Evolutionary conservation across 148 eudicot species (phyloP).

Genomic region (Vaccinium vitisidaea): DNA sequence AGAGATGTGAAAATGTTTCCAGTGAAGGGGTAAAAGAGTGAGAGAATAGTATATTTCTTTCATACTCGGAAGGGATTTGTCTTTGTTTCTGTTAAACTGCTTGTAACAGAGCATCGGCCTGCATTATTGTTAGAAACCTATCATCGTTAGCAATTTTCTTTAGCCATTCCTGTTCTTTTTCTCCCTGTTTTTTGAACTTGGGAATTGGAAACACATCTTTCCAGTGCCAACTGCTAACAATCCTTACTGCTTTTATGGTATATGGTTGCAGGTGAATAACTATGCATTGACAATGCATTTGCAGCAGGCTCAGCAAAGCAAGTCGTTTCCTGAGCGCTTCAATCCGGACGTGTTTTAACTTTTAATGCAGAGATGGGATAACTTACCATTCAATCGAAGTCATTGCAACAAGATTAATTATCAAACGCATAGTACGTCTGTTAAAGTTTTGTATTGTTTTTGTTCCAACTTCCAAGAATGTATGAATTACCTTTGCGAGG

Average conservation of each 20-base stretch:
- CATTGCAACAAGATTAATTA: constrained; percentile 10
- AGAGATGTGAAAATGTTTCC: background rate
- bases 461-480: background rate
- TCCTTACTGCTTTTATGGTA: background rate
- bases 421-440: constrained; percentile 6
- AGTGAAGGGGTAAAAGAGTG: background rate
- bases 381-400: background rate
- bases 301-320: constrained; percentile 68
- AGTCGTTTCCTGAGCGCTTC: constrained; percentile 54
- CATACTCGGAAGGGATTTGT: background rate
- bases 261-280: constrained; percentile 58
- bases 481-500: background rate
- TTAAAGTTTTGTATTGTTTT: background rate
- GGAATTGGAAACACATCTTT: background rate
- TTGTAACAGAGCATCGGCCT: background rate
- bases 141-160: background rate
- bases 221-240: background rate
- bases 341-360: constrained; percentile 66
- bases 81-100: background rate
- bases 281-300: constrained; percentile 72
- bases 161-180: background rate
- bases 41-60: background rate
- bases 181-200: background rate
- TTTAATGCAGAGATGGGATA: constrained; percentile 29
- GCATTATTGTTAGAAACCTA: background rate